Base-by-base conservation (phyloP, 371 early-diverging fungal genomes). In the Smittium culicis region DNA sequence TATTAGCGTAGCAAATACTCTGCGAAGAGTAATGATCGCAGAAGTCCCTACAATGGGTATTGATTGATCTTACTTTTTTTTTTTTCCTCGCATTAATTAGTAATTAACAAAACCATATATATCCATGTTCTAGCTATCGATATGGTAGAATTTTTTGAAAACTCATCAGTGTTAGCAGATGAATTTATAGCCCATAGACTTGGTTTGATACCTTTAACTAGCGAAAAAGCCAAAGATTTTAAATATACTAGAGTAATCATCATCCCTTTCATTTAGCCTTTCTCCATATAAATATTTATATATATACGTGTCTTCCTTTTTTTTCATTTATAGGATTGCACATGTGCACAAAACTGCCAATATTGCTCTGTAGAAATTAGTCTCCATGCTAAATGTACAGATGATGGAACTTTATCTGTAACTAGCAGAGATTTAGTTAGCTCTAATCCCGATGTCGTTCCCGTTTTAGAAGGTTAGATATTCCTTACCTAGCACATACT, bases 171-270 rank as follows among this genome's bases (percentile, higher is more conserved):
- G 1, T 83, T 99, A 30, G 90, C 97, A 14, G 99, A 99, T 80
- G 99, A 99, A 77, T 94, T 95, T 74, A 80, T 99, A 69, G 94
- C 98, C 5, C 99, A 99, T 79, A 85, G 99, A 58, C 83, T 99
- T 65, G 99, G 99, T 54, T 84, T 99, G 78, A 91, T 99, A 31
- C 99, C 99, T 1, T 81, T 99, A 64, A 83, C 84, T 31, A 88
- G 87, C 69, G 80, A 85, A 58, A 84, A 81, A 68, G 90, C 86
- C 1, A 86, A 86, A 33, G 77, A 85, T 73, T 82, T 94, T 70
- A 89, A 86, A 76, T 91, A 93, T 75, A 87, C 93, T 30, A 71
- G 78, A 16, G 63, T 63, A 63, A 11, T 35, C 3, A 11, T 63
- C 5, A 54, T 3, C n/a, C n/a, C 3, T 20, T 16, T 63, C 20